A percentile compares a stretch with the other conserved stretches of the same genome.
These are phyloP conservation scores for Daldinia eschscholtzii DNA, from an alignment of 2,329 filamentous ascomycete species.

Conservation along the genomic window DNA sequence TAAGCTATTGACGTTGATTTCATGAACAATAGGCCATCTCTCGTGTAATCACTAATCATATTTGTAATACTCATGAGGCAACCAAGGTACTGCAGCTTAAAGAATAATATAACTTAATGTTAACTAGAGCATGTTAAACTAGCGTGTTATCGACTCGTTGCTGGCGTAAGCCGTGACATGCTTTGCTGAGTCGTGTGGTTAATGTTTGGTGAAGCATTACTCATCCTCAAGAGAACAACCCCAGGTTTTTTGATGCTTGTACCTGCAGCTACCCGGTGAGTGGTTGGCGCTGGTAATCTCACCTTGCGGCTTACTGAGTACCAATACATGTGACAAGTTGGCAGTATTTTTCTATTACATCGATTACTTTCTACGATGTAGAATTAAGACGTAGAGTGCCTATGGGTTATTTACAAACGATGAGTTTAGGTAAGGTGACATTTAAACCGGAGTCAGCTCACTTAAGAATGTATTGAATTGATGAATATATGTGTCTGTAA, in stretches of 20 bases:
- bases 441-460: background rate
- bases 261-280: constrained; percentile 29
- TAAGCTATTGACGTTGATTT: background rate
- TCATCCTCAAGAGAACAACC: background rate
- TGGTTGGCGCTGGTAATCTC: constrained; percentile 3
- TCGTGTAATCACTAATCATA: constrained; percentile 4
- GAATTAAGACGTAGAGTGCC: background rate
- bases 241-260: constrained; percentile 26
- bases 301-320: constrained; percentile 10
- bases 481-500: background rate
- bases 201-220: constrained; percentile 11
- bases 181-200: constrained; percentile 7
- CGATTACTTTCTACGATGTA: background rate
- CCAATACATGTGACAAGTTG: background rate
- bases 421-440: background rate
- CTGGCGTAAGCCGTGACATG: constrained; percentile 26
- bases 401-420: background rate
- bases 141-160: constrained; percentile 5
- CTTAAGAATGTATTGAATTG: background rate
- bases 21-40: background rate
- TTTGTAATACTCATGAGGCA: background rate
- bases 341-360: background rate
- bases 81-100: background rate
- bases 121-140: constrained; percentile 7
- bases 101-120: background rate